These are phyloP conservation scores for Kazachstania sp. DNA, from an alignment of 1,139 yeast genomes.

Conservation along the genomic window DNA sequence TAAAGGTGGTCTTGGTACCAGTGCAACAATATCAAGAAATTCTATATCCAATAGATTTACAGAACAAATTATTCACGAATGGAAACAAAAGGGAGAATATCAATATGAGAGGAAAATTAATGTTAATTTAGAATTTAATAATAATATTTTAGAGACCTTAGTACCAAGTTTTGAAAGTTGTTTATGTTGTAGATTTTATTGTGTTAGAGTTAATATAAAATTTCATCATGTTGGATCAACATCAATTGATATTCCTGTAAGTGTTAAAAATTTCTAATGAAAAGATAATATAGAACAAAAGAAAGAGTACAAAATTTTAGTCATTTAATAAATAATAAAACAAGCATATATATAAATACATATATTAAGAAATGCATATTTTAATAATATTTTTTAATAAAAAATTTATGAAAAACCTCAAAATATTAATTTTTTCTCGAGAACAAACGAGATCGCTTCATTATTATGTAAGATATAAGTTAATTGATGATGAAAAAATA, in stretches of 20 bases:
- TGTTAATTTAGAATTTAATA: slow-evolving; percentile 27
- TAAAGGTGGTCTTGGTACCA: slow-evolving; percentile 5
- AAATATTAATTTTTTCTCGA: not conserved
- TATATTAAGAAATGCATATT: too few species aligned
- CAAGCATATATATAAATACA: not conserved
- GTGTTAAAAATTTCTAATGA: slow-evolving; percentile 25
- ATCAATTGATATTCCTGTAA: slow-evolving; percentile 32
- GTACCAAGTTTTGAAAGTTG: slow-evolving; percentile 55
- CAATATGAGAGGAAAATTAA: slow-evolving; percentile 22
- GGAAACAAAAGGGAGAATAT: slow-evolving; percentile 18
- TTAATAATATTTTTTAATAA: not conserved
- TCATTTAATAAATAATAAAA: not conserved
- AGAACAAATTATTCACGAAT: slow-evolving; percentile 9
- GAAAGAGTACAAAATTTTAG: not conserved
- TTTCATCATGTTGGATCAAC: slow-evolving; percentile 31
- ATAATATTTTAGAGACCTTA: slow-evolving; percentile 35
- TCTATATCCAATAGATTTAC: slow-evolving; percentile 4
- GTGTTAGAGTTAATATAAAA: slow-evolving; percentile 31
- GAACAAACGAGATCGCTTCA: too few species aligned
- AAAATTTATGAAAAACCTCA: not conserved
- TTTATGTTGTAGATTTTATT: slow-evolving; percentile 44
- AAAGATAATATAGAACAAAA: too few species aligned
- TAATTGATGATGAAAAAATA: too few species aligned
- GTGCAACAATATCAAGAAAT: slow-evolving; percentile 4
- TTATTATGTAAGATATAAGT: too few species aligned